phyloP scores from a whole-genome alignment of 2,329 filamentous ascomycete species.

The Hypoxylon sp. region DNA sequence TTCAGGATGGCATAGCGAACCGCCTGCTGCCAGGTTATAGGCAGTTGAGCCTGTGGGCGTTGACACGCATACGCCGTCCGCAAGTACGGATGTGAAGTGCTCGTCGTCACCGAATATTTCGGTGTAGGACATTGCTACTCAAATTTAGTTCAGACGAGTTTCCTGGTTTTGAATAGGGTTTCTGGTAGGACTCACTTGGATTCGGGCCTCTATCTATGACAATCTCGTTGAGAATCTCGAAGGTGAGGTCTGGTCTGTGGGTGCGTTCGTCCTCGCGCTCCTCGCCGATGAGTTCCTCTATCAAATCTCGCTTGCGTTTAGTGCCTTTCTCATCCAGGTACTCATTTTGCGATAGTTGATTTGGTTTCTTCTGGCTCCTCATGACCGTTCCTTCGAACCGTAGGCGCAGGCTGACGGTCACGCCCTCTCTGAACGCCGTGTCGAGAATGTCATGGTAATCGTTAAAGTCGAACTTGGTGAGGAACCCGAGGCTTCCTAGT shows the following conservation, averaged over 20 bases:
- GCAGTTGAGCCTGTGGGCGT: conserved; percentile 96
- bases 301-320: conserved; percentile 72
- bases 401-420: conserved; percentile 87
- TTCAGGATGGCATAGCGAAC: conserved; percentile 93
- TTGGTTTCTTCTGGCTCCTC: conserved; percentile 73
- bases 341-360: conserved; percentile 42
- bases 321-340: conserved; percentile 54
- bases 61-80: conserved; percentile 92
- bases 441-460: conserved; percentile 77
- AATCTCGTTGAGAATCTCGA: conserved; percentile 96
- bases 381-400: conserved; percentile 96
- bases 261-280: conserved; percentile 87
- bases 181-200: conserved; percentile 72
- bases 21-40: conserved; percentile 96
- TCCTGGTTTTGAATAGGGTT: background rate
- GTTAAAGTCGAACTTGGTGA: conserved; percentile 96
- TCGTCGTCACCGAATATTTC: conserved; percentile 96
- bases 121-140: conserved; percentile 86
- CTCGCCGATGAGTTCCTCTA: conserved; percentile 91
- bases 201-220: conserved; percentile 95
- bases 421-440: conserved; percentile 81
- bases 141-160: conserved; percentile 14
- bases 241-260: conserved; percentile 85
- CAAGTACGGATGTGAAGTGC: conserved; percentile 93
- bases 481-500: conserved; percentile 90